Conservation (phyloP, 768 basidiomycete species). For the Lyophyllum shimeji region DNA sequence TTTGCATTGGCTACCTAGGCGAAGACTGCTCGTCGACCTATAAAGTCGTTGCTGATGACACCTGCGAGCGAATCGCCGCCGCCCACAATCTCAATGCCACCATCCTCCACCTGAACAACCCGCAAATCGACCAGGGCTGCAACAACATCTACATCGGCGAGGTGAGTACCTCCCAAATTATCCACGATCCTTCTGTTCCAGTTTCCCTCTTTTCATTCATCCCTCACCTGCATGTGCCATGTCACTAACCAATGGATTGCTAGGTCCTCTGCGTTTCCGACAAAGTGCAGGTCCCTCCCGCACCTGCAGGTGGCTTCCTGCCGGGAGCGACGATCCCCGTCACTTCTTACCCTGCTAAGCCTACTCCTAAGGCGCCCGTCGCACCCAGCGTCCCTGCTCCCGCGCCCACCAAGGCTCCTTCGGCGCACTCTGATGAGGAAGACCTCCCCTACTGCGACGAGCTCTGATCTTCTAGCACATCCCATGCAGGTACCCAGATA, state of each 20-base stretch:
- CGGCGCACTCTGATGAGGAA: constrained; percentile 28
- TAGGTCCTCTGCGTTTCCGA: constrained; percentile 54
- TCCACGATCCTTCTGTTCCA: background rate
- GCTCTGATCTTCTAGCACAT: constrained; percentile 26
- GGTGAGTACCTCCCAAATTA: constrained; percentile 38
- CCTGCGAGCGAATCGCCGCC: constrained; percentile 51
- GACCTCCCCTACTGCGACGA: constrained; percentile 55
- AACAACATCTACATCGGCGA: constrained; percentile 75
- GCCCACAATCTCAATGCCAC: constrained; percentile 46
- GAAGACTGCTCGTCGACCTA: constrained; percentile 67
- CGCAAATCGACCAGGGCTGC: constrained; percentile 57
- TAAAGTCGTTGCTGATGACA: constrained; percentile 54
- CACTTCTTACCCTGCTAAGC: constrained; percentile 26
- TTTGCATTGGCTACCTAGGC: constrained; percentile 63
- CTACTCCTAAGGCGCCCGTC: constrained; percentile 16
- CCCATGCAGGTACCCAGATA: constrained; percentile 1
- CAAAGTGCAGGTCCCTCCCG: constrained; percentile 42
- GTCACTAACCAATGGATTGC: background rate
- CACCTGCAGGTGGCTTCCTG: constrained; percentile 23
- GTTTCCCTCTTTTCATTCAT: background rate
- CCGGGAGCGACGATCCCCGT: constrained; percentile 31
- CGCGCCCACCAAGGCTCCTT: constrained; percentile 1
- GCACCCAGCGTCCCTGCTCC: constrained; percentile 17
- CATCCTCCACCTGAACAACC: constrained; percentile 69
- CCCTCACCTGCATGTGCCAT: background rate